A percentile compares a stretch with the other conserved stretches of the same genome.
Evolutionary conservation across 441 rosid species (phyloP).

Genomic region (Hura crepitans): DNA sequence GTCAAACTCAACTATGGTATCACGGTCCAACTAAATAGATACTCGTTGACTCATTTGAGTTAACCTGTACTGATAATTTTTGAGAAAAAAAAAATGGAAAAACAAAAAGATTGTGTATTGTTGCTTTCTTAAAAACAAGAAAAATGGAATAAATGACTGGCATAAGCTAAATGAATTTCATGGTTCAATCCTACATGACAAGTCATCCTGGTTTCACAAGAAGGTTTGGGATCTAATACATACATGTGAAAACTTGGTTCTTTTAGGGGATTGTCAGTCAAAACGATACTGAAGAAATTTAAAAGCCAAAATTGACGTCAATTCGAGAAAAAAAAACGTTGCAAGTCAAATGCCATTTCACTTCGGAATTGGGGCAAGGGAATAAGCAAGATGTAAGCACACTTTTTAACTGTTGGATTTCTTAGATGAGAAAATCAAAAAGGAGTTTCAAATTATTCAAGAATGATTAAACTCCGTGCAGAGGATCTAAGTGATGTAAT

Average conservation of each 20-base stretch:
- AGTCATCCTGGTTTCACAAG: slow-evolving; percentile 8
- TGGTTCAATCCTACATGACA: slow-evolving; percentile 1
- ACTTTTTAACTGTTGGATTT: not conserved
- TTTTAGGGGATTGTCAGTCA: no score
- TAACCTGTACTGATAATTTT: not conserved
- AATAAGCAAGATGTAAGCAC: slow-evolving; percentile 1
- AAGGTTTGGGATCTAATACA: not conserved
- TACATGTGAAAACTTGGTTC: not conserved
- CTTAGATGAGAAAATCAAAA: not conserved
- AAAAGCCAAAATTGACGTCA: no score
- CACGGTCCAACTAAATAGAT: not conserved
- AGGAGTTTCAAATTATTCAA: not conserved
- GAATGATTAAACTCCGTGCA: slow-evolving; percentile 17
- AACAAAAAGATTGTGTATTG: not conserved
- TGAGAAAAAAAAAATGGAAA: not conserved
- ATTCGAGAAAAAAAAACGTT: not conserved
- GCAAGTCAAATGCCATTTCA: not conserved
- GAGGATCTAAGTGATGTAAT: slow-evolving; percentile 7
- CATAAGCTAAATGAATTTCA: slow-evolving; percentile 4
- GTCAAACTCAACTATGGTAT: slow-evolving; percentile 17
- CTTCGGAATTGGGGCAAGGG: slow-evolving; percentile 9
- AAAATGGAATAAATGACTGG: not conserved
- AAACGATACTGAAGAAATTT: no score
- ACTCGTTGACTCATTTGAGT: not conserved
- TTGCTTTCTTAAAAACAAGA: no score